phyloP scores from a whole-genome alignment of 164 flowering plant species.

The Piper betle region DNA sequence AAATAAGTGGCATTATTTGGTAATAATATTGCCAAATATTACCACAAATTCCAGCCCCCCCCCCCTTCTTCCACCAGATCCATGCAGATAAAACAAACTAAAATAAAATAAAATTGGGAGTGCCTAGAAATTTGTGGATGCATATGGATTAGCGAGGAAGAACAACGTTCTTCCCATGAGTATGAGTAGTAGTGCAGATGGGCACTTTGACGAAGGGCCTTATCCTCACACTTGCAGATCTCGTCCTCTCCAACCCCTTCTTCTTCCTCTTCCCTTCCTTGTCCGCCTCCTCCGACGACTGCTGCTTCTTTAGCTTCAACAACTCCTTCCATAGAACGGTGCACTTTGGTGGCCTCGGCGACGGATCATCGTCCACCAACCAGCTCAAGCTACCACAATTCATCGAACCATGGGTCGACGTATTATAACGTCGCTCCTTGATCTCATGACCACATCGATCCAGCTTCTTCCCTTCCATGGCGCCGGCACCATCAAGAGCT shows the following conservation, averaged over 20 bases:
- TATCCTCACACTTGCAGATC: conserved; percentile 62
- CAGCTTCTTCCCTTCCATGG: conserved; percentile 8
- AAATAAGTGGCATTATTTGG: too few relatives aligned
- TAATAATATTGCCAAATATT: too few relatives aligned
- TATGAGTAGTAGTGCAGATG: conserved; percentile 27
- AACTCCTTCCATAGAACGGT: conserved; percentile 93
- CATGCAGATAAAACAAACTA: conserved; percentile 37
- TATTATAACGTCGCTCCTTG: too few relatives aligned
- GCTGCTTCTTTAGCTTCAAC: conserved; percentile 60
- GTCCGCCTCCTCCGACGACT: conserved; percentile 32
- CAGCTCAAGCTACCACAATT: conserved; percentile 25
- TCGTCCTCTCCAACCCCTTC: conserved; percentile 72
- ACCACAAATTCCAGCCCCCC: too few relatives aligned
- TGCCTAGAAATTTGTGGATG: background rate
- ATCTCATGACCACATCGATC: background rate
- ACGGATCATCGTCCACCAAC: conserved; percentile 85
- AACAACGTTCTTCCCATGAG: conserved; percentile 29
- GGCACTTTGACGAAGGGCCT: conserved; percentile 73
- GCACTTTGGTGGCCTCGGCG: conserved; percentile 92
- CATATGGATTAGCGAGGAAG: conserved; percentile 31
- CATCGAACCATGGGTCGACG: too few relatives aligned
- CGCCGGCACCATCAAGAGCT: conserved; percentile 17
- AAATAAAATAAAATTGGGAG: background rate
- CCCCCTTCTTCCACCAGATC: too few relatives aligned
- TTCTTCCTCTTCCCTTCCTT: conserved; percentile 44